Conservation (phyloP, 1,139 yeast genomes). For the Diutina siamensis region DNA sequence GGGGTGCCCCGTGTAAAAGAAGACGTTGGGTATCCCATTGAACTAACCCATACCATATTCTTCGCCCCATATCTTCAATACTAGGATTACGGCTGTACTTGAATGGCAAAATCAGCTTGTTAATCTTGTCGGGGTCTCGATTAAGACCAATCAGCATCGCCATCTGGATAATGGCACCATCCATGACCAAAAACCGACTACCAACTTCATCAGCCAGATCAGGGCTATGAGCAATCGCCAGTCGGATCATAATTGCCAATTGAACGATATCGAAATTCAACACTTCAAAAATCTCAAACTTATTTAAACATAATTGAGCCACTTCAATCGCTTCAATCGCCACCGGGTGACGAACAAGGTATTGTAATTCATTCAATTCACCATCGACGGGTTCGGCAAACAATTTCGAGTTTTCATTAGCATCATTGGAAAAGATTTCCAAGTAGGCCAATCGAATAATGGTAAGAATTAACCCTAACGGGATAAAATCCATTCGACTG, state of each 20-base stretch:
- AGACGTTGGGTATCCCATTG: slow-evolving; percentile 8
- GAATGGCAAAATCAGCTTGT: slow-evolving; percentile 1
- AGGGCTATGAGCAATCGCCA: slow-evolving; percentile 11
- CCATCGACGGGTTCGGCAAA: slow-evolving; percentile 8
- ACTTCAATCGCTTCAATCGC: slow-evolving; percentile 21
- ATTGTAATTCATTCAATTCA: slow-evolving; percentile 16
- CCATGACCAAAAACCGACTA: slow-evolving; percentile 11
- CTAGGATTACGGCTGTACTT: slow-evolving; percentile 7
- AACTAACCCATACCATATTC: slow-evolving; percentile 10
- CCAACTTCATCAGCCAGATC: slow-evolving; percentile 8
- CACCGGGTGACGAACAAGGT: slow-evolving; percentile 27
- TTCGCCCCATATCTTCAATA: slow-evolving; percentile 10
- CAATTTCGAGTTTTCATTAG: slow-evolving; percentile 19
- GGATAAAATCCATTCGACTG: slow-evolving; percentile 17
- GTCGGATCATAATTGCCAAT: slow-evolving; percentile 10
- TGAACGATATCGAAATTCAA: slow-evolving; percentile 13
- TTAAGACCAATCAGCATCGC: slow-evolving; percentile 3
- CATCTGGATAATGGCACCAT: not conserved
- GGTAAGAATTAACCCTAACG: slow-evolving; percentile 18
- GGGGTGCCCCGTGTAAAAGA: slow-evolving; percentile 9
- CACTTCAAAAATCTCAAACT: slow-evolving; percentile 24
- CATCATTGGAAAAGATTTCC: slow-evolving; percentile 21
- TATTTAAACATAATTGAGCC: slow-evolving; percentile 18
- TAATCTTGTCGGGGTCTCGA: slow-evolving; percentile 7
- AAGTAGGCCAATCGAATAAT: slow-evolving; percentile 21